Evolutionary conservation across 2,329 filamentous ascomycete genomes (phyloP).

Genomic region (Colletotrichum destructivum): DNA sequence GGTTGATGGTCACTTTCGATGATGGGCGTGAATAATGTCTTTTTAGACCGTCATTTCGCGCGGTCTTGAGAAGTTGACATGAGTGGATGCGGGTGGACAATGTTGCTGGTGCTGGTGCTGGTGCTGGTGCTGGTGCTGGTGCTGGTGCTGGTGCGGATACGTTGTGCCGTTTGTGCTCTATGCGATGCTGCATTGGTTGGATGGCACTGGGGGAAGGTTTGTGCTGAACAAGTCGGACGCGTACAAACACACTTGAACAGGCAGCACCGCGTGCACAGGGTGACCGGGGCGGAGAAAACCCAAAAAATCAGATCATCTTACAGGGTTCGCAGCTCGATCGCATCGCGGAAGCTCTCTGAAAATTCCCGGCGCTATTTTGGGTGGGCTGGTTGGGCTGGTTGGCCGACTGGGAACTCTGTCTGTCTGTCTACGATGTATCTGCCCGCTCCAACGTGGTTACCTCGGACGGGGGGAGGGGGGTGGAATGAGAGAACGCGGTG

Average conservation of each 20-base stretch:
- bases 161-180: too few species aligned
- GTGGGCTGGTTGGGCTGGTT: slow-evolving; percentile 12
- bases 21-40: neutral
- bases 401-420: neutral
- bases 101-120: too few species aligned
- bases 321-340: slow-evolving; percentile 37
- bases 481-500: neutral
- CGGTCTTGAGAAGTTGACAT: neutral
- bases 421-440: too few species aligned
- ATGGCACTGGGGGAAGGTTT: slow-evolving; percentile 2
- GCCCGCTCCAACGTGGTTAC: neutral
- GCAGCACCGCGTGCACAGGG: slow-evolving; percentile 5
- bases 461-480: slow-evolving; percentile 4
- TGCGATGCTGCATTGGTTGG: too few species aligned
- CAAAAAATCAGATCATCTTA: slow-evolving; percentile 36
- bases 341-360: slow-evolving; percentile 36
- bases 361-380: slow-evolving; percentile 40
- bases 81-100: neutral
- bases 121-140: too few species aligned
- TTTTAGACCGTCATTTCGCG: neutral
- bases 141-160: too few species aligned
- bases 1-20: neutral
- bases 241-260: too few species aligned
- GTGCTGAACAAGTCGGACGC: neutral
- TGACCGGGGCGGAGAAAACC: neutral